These are phyloP conservation scores for Thelonectria discophora DNA, from an alignment of 2,329 filamentous ascomycete genomes.

Conservation along the genomic window DNA sequence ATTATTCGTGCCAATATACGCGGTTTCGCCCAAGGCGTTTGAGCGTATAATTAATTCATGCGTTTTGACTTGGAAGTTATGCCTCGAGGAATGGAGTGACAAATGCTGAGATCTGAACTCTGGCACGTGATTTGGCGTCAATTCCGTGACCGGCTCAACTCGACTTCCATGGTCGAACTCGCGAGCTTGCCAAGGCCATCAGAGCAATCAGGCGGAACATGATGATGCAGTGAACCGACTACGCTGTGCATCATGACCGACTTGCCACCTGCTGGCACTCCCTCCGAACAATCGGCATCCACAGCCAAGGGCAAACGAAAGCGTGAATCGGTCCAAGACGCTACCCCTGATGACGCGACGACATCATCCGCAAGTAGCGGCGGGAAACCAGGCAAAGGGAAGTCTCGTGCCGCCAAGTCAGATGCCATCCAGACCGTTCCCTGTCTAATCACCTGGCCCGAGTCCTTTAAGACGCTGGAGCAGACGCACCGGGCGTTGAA, in stretches of 20 bases:
- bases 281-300: background rate
- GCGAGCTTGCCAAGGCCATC: background rate
- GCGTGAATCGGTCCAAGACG: constrained; percentile 24
- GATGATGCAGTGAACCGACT: constrained; percentile 15
- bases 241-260: constrained; percentile 19
- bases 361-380: constrained; percentile 17
- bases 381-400: constrained; percentile 19
- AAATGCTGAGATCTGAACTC: background rate
- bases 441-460: constrained; percentile 71
- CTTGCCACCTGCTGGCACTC: background rate
- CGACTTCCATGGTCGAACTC: constrained; percentile 32
- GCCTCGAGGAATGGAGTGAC: background rate
- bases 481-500: constrained; percentile 87
- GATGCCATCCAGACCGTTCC: constrained; percentile 32
- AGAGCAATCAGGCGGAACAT: background rate
- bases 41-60: too few species aligned
- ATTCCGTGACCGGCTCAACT: constrained; percentile 42
- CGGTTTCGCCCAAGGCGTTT: constrained; percentile 18
- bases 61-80: background rate
- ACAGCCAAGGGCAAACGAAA: constrained; percentile 36
- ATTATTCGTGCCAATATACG: constrained; percentile 33
- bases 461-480: constrained; percentile 75
- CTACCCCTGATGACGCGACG: constrained; percentile 16
- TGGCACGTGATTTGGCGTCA: constrained; percentile 52
- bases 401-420: constrained; percentile 27